Base-by-base conservation (phyloP, 148 eudicot species). In the Tetragonia tetragonoides region DNA sequence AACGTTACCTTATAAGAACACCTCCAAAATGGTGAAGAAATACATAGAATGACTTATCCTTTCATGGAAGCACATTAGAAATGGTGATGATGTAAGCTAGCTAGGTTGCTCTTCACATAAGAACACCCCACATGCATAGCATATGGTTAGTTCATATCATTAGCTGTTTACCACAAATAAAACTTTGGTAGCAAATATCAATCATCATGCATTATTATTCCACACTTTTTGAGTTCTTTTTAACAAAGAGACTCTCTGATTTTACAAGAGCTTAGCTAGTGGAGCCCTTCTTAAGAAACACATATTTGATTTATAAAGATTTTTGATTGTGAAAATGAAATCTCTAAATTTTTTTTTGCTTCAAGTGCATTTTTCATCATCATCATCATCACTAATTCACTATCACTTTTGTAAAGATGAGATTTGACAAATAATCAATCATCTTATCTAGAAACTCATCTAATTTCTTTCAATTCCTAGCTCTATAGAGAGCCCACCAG, bases 91-190 rank as follows among this genome's bases (percentile, higher is more conserved):
- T 49, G 12, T 49, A 46, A 46, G 6, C 10, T 49, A 49, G 53
- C 11, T 49, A 28, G 6, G 6, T 49, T 8, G 53, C 11, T 49
- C 53, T 8, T 3, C 53, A 49, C 11, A 5, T 46, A 46, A 46
- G 49, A 46, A 46, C 49, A 46, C 10, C 49, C 49, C 76, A 73
- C 76, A 73, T 73, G 76, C 76, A 73, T 37, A 42, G 44, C 65
- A 71, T 71, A 71, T 71, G 74, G 53, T 20, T 39, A 28, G 34
- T 28, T 28, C 34, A 28, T 28, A 28, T 28, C 10, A 6, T 24
- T n/a, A 71, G 74, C 74, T 71, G 61, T 71, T 24, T 47, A 47
- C 47, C 74, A 71, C 60, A 47, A 44, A 41, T 12, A 8, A 8
- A 70, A 47, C 53, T 46, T 70, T 3, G 60, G 12, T 15, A 23